Conservation (phyloP, 2,329 filamentous ascomycete species). For the Ophiocordyceps camponoti-saundersi region DNA sequence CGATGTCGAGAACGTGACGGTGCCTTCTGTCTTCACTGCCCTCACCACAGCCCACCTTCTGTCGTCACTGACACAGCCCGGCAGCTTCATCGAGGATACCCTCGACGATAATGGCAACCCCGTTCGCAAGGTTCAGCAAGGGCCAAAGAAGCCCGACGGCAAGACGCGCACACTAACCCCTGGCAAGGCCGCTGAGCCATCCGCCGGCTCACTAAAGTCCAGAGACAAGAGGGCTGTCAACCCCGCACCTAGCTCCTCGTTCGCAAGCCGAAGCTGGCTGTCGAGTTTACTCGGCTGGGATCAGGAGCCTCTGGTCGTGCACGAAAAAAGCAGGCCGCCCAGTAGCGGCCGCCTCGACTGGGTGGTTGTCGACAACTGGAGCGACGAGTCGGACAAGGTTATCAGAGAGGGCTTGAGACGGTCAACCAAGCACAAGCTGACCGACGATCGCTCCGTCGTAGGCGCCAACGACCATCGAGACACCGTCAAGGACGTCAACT, state of each 20-base stretch:
- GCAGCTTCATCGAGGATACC: slow-evolving; percentile 42
- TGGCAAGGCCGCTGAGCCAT: slow-evolving; percentile 8
- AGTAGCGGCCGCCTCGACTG: slow-evolving; percentile 61
- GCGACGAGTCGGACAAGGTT: slow-evolving; percentile 31
- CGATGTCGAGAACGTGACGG: slow-evolving; percentile 75
- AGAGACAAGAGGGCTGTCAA: slow-evolving; percentile 12
- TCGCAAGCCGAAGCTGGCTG: slow-evolving; percentile 23
- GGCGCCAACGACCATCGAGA: slow-evolving; percentile 82
- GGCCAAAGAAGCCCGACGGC: slow-evolving; percentile 18
- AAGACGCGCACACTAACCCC: slow-evolving; percentile 17
- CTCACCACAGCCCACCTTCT: slow-evolving; percentile 87
- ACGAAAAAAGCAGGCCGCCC: slow-evolving; percentile 46
- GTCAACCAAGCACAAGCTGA: slow-evolving; percentile 6
- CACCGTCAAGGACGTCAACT: slow-evolving; percentile 33
- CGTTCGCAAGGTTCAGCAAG: slow-evolving; percentile 33
- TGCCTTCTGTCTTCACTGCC: slow-evolving; percentile 88
- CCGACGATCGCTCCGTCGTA: slow-evolving; percentile 47
- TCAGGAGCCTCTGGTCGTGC: slow-evolving; percentile 11
- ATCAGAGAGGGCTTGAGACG: slow-evolving; percentile 21
- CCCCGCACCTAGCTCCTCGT: slow-evolving; percentile 5
- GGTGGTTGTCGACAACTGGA: slow-evolving; percentile 52
- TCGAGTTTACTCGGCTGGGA: slow-evolving; percentile 22
- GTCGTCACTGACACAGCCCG: slow-evolving; percentile 66
- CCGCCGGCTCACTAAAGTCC: slow-evolving; percentile 2
- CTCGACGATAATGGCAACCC: slow-evolving; percentile 43